A percentile compares a stretch with the other conserved stretches of the same genome.
These are phyloP conservation scores for Allium sativum DNA, from an alignment of 106 monocot species.

Conservation along the genomic window DNA sequence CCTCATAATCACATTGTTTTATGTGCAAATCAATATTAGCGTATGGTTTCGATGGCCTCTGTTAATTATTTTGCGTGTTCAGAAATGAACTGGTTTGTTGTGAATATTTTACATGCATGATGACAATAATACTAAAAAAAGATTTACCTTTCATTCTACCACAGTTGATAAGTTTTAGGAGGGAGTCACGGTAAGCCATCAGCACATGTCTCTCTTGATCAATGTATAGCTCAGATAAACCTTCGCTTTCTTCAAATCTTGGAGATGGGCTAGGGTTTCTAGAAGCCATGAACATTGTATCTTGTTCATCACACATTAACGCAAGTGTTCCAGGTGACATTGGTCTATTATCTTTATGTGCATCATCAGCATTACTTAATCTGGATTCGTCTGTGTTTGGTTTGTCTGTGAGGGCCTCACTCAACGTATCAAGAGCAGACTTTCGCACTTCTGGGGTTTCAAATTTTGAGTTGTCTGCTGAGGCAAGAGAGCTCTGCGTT, in stretches of 20 bases:
- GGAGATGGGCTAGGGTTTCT: constrained; percentile 15
- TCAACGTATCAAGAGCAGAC: constrained; percentile 18
- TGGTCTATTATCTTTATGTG: constrained; percentile 41
- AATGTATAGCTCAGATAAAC: constrained; percentile 43
- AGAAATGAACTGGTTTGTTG: not conserved
- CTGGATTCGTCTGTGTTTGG: constrained; percentile 16
- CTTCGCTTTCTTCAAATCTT: constrained; percentile 21
- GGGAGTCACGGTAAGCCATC: constrained; percentile 67
- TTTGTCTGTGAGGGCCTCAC: constrained; percentile 19
- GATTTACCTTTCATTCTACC: constrained; percentile 91
- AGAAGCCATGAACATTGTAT: constrained; percentile 59
- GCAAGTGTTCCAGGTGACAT: constrained; percentile 91
- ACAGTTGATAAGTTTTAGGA: constrained; percentile 56
- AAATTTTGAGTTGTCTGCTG: constrained; percentile 16
- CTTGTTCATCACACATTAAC: constrained; percentile 89
- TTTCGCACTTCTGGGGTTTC: constrained; percentile 11
- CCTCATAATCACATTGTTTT: not conserved
- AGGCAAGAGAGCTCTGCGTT: constrained; percentile 19
- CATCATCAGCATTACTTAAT: constrained; percentile 16
- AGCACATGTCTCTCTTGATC: constrained; percentile 87
- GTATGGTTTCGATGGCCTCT: not conserved
- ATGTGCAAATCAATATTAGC: not conserved
- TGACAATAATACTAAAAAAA: not conserved
- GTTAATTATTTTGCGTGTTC: not conserved
- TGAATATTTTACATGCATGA: not conserved